Percentiles rank a stretch among this genome's conserved stretches.
phyloP scores from a whole-genome alignment of 352 stramenopile genomes.

The Thalassiosira mediterranea region DNA sequence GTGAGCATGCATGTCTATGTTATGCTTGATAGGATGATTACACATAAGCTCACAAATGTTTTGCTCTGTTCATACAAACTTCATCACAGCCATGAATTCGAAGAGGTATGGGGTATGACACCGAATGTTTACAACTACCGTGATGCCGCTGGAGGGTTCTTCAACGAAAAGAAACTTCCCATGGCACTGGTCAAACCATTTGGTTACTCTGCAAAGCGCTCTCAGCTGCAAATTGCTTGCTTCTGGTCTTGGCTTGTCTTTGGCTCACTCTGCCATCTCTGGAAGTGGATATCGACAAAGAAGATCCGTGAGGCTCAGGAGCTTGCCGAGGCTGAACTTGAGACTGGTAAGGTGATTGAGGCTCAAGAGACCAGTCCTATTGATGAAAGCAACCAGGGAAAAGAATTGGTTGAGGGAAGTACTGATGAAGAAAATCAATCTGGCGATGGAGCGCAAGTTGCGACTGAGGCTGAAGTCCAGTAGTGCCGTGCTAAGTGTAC shows the following conservation, averaged over 20 bases:
- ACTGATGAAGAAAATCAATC: conserved; percentile 10
- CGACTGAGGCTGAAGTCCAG: no score
- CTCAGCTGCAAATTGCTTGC: conserved; percentile 63
- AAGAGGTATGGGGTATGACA: conserved; percentile 65
- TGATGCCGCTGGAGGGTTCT: conserved; percentile 48
- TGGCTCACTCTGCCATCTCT: conserved; percentile 47
- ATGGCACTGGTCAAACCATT: conserved; percentile 79
- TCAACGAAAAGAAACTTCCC: conserved; percentile 57
- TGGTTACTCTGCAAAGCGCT: conserved; percentile 70
- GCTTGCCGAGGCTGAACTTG: conserved; percentile 24
- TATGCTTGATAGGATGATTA: no score
- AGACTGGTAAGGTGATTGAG: conserved; percentile 6
- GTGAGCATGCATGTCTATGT: no score
- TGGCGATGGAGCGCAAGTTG: no score
- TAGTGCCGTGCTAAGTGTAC: no score
- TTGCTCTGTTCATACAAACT: no score
- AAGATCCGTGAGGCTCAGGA: conserved; percentile 46
- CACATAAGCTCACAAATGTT: no score
- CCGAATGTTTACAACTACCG: conserved; percentile 54
- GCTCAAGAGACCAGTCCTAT: conserved; percentile 5
- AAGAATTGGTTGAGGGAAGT: no score
- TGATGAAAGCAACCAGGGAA: conserved; percentile 8
- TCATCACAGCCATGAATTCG: no score
- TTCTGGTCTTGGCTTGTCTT: conserved; percentile 73
- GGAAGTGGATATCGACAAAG: conserved; percentile 52